Percentiles rank a stretch among this genome's conserved stretches.
These are phyloP conservation scores for Aeminium ludgeri DNA, from an alignment of 495 filamentous ascomycete species.

Conservation along the genomic window DNA sequence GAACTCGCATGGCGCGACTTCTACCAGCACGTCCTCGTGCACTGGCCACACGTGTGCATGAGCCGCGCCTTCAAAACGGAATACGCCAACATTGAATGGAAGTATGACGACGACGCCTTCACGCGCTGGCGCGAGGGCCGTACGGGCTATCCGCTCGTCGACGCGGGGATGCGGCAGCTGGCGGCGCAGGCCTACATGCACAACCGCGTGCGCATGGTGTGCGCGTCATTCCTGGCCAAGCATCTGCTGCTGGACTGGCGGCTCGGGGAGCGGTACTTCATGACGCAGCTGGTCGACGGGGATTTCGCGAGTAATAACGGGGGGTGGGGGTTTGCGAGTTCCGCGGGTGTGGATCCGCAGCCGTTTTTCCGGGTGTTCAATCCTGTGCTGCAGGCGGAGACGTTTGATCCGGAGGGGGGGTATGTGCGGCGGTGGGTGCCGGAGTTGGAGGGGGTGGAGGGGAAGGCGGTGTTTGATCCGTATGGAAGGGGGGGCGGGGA, in stretches of 20 bases:
- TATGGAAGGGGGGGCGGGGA: constrained; percentile 46
- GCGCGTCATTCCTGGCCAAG: constrained; percentile 74
- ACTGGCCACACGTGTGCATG: constrained; percentile 91
- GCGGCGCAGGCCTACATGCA: constrained; percentile 63
- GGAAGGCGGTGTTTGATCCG: constrained; percentile 62
- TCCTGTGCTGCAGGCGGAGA: constrained; percentile 70
- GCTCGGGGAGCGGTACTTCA: constrained; percentile 75
- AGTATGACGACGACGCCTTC: constrained; percentile 53
- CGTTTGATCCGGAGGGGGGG: constrained; percentile 51
- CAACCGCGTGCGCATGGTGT: constrained; percentile 79
- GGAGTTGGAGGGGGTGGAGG: constrained; percentile 45
- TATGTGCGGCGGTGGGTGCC: constrained; percentile 60
- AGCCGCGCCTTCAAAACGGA: constrained; percentile 85
- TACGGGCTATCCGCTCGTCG: constrained; percentile 77
- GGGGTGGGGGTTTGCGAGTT: constrained; percentile 74
- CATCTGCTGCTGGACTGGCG: constrained; percentile 84
- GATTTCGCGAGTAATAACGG: constrained; percentile 89
- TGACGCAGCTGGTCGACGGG: constrained; percentile 75
- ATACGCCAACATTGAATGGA: constrained; percentile 70
- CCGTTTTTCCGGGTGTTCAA: constrained; percentile 91
- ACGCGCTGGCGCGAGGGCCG: constrained; percentile 56
- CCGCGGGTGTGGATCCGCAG: constrained; percentile 72
- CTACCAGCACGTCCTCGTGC: constrained; percentile 70
- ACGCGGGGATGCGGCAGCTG: constrained; percentile 83
- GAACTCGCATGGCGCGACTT: constrained; percentile 90